Evolutionary conservation across 2,329 filamentous ascomycete genomes (phyloP).

Genomic region (Eurotiales sp.): DNA sequence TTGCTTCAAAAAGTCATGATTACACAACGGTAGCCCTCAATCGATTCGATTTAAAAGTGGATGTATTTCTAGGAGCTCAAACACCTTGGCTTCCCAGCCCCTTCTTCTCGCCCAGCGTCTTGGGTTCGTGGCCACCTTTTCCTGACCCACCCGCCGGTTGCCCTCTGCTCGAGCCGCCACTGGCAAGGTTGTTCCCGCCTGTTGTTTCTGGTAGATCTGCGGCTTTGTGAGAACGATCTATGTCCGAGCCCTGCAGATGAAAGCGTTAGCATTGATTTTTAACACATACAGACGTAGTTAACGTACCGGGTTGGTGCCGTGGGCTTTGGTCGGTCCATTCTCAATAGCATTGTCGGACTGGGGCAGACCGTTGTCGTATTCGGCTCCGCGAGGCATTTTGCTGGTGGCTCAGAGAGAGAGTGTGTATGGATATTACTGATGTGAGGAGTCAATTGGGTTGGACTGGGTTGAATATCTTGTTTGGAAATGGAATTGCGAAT

Average conservation of each 20-base stretch:
- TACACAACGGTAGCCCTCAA: too few relatives aligned
- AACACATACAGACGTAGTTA: not conserved
- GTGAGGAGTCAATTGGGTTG: too few relatives aligned
- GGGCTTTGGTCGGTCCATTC: constrained; percentile 28
- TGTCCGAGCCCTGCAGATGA: constrained; percentile 16
- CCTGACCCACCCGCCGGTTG: constrained; percentile 26
- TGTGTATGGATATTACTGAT: not conserved
- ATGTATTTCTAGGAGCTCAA: not conserved
- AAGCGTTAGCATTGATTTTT: too few relatives aligned
- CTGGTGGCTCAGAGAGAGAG: not conserved
- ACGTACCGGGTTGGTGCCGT: constrained; percentile 28
- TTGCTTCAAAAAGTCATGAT: too few relatives aligned
- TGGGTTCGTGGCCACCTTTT: constrained; percentile 35
- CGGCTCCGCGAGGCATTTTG: constrained; percentile 40
- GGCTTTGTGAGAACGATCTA: constrained; percentile 30
- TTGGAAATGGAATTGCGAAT: not conserved
- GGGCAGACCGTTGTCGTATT: constrained; percentile 35
- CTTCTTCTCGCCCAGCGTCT: constrained; percentile 33
- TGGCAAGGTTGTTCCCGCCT: constrained; percentile 22
- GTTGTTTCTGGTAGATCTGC: constrained; percentile 34
- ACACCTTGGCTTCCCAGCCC: constrained; percentile 23
- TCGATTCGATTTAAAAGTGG: not conserved
- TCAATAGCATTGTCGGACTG: constrained; percentile 39
- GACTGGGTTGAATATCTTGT: not conserved
- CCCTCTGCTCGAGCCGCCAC: constrained; percentile 24